phyloP scores from a whole-genome alignment of 1,284 basidiomycete genomes.

The Rhodotorula sp. region DNA sequence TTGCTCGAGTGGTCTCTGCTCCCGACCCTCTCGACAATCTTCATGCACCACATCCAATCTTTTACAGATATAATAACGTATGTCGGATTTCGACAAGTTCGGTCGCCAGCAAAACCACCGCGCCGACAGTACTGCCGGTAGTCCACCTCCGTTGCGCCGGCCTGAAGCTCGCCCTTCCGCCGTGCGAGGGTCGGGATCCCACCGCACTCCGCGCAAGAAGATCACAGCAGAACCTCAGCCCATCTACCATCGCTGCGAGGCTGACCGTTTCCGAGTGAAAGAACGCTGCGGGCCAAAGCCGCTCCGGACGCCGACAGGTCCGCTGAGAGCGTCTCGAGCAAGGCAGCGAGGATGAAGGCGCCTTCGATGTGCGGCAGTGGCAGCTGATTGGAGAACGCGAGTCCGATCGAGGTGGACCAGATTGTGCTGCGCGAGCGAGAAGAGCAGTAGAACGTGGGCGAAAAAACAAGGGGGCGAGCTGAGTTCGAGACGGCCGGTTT shows the following conservation, averaged over 20 bases:
- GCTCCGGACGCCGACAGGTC: background rate
- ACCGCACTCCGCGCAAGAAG: too few species aligned
- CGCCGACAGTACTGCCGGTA: background rate
- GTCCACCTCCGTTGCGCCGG: slow-evolving; percentile 11
- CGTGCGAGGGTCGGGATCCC: too few species aligned
- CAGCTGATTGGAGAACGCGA: slow-evolving; percentile 37
- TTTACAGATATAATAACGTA: too few species aligned
- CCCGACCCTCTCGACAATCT: too few species aligned
- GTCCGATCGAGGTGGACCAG: slow-evolving; percentile 25
- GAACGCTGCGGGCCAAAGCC: background rate
- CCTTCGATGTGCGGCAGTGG: slow-evolving; percentile 41
- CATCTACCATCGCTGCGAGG: background rate
- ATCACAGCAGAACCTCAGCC: too few species aligned
- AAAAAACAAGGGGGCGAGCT: too few species aligned
- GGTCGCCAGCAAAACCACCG: background rate
- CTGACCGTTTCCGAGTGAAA: background rate
- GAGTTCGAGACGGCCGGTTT: too few species aligned
- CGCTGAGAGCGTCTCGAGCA: background rate
- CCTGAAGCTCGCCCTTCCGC: background rate
- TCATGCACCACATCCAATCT: too few species aligned
- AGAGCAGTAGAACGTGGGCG: too few species aligned
- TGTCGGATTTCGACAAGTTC: background rate
- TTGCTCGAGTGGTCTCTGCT: too few species aligned
- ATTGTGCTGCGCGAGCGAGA: background rate
- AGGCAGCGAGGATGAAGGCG: slow-evolving; percentile 17